Base-by-base conservation (phyloP, 345 rosid species). In the Boechera stricta region DNA sequence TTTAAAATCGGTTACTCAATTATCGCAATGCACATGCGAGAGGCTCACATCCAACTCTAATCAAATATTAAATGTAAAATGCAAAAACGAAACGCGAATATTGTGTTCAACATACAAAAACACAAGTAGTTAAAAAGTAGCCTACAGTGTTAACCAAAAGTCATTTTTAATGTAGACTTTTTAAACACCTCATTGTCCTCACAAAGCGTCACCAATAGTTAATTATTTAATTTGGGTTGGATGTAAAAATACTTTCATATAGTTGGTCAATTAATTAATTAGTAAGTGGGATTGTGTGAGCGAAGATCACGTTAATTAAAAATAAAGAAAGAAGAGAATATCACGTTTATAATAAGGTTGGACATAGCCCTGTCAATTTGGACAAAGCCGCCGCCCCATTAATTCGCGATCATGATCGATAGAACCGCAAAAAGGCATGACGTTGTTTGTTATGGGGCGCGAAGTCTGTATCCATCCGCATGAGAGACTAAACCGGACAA, bases 131-230 rank as follows among this genome's bases (percentile, higher is more conserved):
- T 24, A 13, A 13, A 41, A 10, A 26, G 24, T 39, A 53, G 26
- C 69, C 26, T 39, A 52, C 26, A 53, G 33, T 53, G 71, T 53
- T 64, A 53, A 32, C 72, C 65, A 64, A 65, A 44, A 15, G 36
- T 61, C 29, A 51, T 7, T 7, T 15, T 61, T 48, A 36, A 69
- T n/a, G 31, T 8, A 54, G 36, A 47, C 48, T 6, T 36, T 64
- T 44, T 2, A 16, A 42, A 9, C 33, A 52, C 42, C 31, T 6
- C 3, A 11, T 12, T 24, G 72, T 53, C 24, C 29, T 68, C 36
- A 7, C 33, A 36, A 33, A 48, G 29, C 57, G 18, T 16, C 10
- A 32, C 33, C 44, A 33, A 10, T 54, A 11, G 35, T 11, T 18
- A 49, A 7, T 7, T 16, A 47, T 18, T 18, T 7, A 47, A 18